These are phyloP conservation scores for Macrolepiota fuliginosa DNA, from an alignment of 768 basidiomycete genomes.

Conservation along the genomic window DNA sequence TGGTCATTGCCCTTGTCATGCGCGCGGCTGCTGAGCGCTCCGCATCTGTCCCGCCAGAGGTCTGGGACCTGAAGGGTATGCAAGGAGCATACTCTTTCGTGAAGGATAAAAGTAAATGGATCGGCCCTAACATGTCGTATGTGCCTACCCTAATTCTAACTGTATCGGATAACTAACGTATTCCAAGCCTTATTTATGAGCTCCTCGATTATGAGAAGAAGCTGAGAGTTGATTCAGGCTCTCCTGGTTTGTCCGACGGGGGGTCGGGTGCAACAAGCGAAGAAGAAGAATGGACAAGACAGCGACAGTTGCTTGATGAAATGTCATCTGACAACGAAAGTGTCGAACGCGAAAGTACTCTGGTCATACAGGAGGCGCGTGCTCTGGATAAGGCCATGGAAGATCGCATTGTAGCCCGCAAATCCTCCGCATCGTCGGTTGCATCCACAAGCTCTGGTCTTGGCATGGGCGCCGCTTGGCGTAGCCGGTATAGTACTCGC, in stretches of 20 bases:
- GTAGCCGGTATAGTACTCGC: constrained; percentile 59
- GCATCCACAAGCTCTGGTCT: constrained; percentile 51
- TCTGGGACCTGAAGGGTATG: constrained; percentile 83
- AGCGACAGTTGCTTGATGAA: constrained; percentile 60
- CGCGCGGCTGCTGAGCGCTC: constrained; percentile 76
- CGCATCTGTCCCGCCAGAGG: constrained; percentile 65
- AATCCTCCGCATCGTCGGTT: constrained; percentile 64
- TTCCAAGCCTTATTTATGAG: constrained; percentile 83
- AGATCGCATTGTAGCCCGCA: constrained; percentile 73
- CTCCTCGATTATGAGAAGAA: constrained; percentile 87
- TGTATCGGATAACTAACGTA: constrained; percentile 16
- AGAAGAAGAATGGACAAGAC: constrained; percentile 81
- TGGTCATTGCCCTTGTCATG: constrained; percentile 92
- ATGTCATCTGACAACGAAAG: constrained; percentile 39
- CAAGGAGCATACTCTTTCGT: constrained; percentile 88
- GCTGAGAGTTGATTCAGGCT: constrained; percentile 48
- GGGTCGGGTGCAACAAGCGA: constrained; percentile 43
- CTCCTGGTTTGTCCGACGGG: constrained; percentile 50
- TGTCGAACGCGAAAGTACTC: constrained; percentile 52
- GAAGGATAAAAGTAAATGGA: constrained; percentile 83
- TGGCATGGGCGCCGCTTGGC: constrained; percentile 69
- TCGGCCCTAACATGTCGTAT: constrained; percentile 94
- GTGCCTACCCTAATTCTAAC: constrained; percentile 31
- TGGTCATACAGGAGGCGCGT: constrained; percentile 74
- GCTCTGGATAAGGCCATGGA: constrained; percentile 89